These are phyloP conservation scores for Fusarium multiceps DNA, from an alignment of 2,329 filamentous ascomycete species.

Conservation along the genomic window DNA sequence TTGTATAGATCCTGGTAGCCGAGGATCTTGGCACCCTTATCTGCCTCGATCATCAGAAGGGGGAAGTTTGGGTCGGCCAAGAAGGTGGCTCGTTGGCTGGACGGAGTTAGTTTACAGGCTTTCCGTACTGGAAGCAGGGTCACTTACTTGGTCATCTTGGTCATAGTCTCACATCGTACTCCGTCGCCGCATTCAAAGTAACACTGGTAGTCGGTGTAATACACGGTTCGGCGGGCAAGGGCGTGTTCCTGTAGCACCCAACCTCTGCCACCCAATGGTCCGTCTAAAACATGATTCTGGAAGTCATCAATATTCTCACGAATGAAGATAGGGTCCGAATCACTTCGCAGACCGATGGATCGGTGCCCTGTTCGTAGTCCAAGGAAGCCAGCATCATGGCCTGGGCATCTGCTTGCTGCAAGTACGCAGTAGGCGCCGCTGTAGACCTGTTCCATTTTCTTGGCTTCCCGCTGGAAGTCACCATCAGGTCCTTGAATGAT, in stretches of 20 bases:
- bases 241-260: slow-evolving; percentile 17
- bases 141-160: slow-evolving; percentile 7
- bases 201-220: background rate
- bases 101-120: background rate
- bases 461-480: background rate
- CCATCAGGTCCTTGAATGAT: background rate
- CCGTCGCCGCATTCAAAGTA: slow-evolving; percentile 21
- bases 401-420: background rate
- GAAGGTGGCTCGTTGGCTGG: slow-evolving; percentile 2
- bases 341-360: background rate
- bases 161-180: slow-evolving; percentile 13
- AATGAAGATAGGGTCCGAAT: background rate
- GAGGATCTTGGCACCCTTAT: background rate
- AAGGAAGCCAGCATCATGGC: background rate
- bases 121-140: too few relatives aligned
- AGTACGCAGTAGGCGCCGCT: background rate
- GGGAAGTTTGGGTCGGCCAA: slow-evolving; percentile 20
- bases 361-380: background rate
- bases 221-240: slow-evolving; percentile 4
- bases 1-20: slow-evolving; percentile 19
- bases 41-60: background rate
- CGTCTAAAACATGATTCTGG: background rate
- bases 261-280: background rate
- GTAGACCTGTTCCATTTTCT: background rate
- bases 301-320: slow-evolving; percentile 3